Evolutionary conservation across 164 flowering plant species (phyloP).

Genomic region (Nymphaea colorata): DNA sequence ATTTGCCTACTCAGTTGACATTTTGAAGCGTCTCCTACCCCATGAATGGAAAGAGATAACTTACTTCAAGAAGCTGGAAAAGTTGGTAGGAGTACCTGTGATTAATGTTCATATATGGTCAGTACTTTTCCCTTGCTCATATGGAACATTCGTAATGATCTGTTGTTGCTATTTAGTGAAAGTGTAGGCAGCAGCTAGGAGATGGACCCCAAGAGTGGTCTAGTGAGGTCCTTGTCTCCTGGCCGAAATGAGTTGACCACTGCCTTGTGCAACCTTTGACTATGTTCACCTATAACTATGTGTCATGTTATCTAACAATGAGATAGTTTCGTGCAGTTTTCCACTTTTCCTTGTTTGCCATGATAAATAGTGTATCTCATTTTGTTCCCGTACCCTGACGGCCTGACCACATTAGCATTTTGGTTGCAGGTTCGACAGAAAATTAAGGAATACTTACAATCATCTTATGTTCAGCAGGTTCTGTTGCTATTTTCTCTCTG

Average conservation of each 20-base stretch:
- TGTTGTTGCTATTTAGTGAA: too few species aligned
- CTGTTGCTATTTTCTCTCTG: slow-evolving; percentile 1
- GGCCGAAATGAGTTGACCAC: too few species aligned
- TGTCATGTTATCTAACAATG: not conserved
- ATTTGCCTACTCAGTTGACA: slow-evolving; percentile 52
- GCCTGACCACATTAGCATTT: not conserved
- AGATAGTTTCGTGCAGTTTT: not conserved
- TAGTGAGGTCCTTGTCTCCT: too few species aligned
- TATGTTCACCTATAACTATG: not conserved
- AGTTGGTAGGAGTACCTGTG: slow-evolving; percentile 96
- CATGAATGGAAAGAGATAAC: slow-evolving; percentile 75
- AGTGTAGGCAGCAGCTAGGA: too few species aligned
- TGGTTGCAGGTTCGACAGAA: slow-evolving; percentile 88
- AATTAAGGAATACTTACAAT: slow-evolving; percentile 86
- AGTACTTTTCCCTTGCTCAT: slow-evolving; percentile 11
- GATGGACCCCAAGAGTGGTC: too few species aligned
- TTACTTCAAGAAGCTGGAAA: slow-evolving; percentile 79
- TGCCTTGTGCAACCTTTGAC: not conserved
- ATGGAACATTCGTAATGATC: too few species aligned
- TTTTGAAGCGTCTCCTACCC: slow-evolving; percentile 85
- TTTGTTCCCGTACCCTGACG: not conserved
- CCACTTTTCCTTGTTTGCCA: not conserved
- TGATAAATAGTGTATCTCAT: not conserved
- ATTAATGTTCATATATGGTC: slow-evolving; percentile 97
- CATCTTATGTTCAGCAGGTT: slow-evolving; percentile 98